Conservation (phyloP, 345 rosid genomes). For the Lenwebbia sp. region DNA sequence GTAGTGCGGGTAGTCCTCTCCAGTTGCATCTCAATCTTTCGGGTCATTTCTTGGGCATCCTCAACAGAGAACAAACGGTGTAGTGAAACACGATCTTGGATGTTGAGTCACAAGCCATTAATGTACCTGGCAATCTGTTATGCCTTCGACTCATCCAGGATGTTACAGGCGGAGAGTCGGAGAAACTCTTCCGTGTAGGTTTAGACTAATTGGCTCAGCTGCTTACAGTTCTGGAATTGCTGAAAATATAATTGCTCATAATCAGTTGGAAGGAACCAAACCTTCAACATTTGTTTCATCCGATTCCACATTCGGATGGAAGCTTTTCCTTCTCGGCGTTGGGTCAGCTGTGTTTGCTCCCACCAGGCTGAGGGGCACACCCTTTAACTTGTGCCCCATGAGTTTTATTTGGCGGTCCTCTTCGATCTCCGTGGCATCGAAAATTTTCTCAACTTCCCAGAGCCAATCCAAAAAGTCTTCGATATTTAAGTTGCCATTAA, state of each 20-base stretch:
- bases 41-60: too few relatives aligned
- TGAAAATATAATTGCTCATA: neutral
- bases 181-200: too few relatives aligned
- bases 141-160: too few relatives aligned
- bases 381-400: neutral
- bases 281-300: neutral
- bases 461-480: too few relatives aligned
- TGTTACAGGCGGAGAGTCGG: too few relatives aligned
- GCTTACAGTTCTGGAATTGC: neutral
- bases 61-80: too few relatives aligned
- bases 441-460: too few relatives aligned
- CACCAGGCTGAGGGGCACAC: slow-evolving; percentile 3
- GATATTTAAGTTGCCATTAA: too few relatives aligned
- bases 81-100: too few relatives aligned
- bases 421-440: neutral
- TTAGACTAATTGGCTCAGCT: neutral
- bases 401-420: neutral
- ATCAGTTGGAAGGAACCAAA: neutral
- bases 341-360: neutral
- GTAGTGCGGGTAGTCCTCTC: too few relatives aligned
- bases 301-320: neutral
- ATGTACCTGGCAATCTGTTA: too few relatives aligned
- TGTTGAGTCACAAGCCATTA: too few relatives aligned
- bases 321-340: neutral
- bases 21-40: neutral